Percentiles rank a stretch among this genome's conserved stretches.
Evolutionary conservation across 176 grass and related monocot genomes (phyloP).

Genomic region (Lolium rigidum): DNA sequence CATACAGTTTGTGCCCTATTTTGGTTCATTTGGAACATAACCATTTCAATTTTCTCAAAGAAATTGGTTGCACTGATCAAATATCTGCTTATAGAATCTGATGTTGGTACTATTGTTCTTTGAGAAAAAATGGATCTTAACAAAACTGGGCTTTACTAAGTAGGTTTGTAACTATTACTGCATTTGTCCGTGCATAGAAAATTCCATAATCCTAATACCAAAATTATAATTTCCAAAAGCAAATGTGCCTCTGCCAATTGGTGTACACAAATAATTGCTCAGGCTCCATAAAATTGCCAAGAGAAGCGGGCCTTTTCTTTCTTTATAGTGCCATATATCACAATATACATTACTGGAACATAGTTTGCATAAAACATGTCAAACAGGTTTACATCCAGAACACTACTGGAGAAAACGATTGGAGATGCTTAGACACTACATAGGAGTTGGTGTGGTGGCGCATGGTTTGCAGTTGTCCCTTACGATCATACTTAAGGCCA

Average conservation of each 20-base stretch:
- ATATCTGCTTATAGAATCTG: too few relatives aligned
- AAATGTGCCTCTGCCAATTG: neutral
- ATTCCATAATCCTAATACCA: neutral
- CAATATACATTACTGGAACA: neutral
- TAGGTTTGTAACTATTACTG: neutral
- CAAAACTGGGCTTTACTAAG: neutral
- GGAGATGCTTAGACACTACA: neutral
- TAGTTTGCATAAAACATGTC: conserved; percentile 3
- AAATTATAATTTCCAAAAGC: neutral
- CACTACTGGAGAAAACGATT: neutral
- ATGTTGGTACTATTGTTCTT: too few relatives aligned
- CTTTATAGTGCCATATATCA: neutral
- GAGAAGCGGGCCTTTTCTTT: neutral
- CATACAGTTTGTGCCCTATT: too few relatives aligned
- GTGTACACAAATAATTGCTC: neutral
- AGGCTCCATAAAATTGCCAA: neutral
- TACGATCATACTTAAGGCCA: neutral
- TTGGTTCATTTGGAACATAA: too few relatives aligned
- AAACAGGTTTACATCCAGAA: conserved; percentile 21
- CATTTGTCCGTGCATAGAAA: neutral
- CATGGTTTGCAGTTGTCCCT: neutral
- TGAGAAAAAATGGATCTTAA: too few relatives aligned
- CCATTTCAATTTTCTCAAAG: too few relatives aligned
- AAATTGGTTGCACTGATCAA: too few relatives aligned
- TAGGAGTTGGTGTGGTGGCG: neutral